Conservation (phyloP, 2,329 filamentous ascomycete genomes). For the Kalaharituber pfeilii region DNA sequence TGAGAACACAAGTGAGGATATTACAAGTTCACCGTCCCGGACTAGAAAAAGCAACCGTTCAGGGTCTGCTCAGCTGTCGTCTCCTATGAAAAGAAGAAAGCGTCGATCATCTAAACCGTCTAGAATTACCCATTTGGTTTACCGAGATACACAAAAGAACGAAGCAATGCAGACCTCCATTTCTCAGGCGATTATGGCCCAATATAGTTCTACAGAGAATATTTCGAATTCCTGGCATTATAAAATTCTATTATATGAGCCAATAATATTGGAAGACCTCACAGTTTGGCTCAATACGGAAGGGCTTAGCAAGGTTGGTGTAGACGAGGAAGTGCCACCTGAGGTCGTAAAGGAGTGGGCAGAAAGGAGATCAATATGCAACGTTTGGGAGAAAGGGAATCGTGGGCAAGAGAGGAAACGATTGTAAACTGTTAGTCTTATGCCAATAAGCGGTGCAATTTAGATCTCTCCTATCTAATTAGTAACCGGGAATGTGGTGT, state of each 20-base stretch:
- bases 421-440: too few species aligned
- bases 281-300: slow-evolving; percentile 65
- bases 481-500: too few species aligned
- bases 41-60: too few species aligned
- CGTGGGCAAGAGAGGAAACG: slow-evolving; percentile 39
- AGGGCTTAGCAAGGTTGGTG: slow-evolving; percentile 43
- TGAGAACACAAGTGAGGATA: too few species aligned
- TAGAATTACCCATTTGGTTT: too few species aligned
- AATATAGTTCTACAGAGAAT: not conserved
- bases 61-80: too few species aligned
- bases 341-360: slow-evolving; percentile 74
- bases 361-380: slow-evolving; percentile 70
- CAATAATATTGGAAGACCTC: slow-evolving; percentile 73
- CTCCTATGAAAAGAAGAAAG: too few species aligned
- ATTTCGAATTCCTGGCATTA: slow-evolving; percentile 53
- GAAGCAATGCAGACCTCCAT: slow-evolving; percentile 28
- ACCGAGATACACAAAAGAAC: too few species aligned
- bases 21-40: too few species aligned
- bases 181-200: slow-evolving; percentile 10
- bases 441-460: too few species aligned
- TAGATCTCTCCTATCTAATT: too few species aligned
- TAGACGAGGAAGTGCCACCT: slow-evolving; percentile 45
- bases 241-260: slow-evolving; percentile 86
- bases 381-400: slow-evolving; percentile 47
- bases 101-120: too few species aligned